Conservation (phyloP, 495 filamentous ascomycete species). For the Penicillium silybi region DNA sequence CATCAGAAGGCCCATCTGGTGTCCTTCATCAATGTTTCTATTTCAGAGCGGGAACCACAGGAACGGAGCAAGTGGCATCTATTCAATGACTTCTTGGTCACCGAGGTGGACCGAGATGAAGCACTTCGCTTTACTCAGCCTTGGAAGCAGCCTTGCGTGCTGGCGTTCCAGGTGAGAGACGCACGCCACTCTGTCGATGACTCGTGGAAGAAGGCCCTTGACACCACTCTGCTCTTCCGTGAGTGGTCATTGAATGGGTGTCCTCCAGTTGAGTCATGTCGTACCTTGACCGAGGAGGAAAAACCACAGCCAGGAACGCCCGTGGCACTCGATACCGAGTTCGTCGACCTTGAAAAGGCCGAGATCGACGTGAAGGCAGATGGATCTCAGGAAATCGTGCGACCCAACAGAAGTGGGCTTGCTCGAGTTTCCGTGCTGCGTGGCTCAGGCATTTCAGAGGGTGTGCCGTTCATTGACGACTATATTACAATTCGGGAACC, state of each 20-base stretch:
- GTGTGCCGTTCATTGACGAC: constrained; percentile 90
- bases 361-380: constrained; percentile 93
- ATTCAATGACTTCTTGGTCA: constrained; percentile 95
- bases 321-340: constrained; percentile 92
- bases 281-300: constrained; percentile 63
- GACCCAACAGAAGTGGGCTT: constrained; percentile 77
- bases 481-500: constrained; percentile 88
- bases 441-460: constrained; percentile 69
- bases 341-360: constrained; percentile 82
- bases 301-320: constrained; percentile 65
- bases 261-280: constrained; percentile 37
- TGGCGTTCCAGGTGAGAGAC: constrained; percentile 77
- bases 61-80: constrained; percentile 75
- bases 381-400: constrained; percentile 78
- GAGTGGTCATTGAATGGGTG: constrained; percentile 59
- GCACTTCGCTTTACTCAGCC: constrained; percentile 80
- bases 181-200: constrained; percentile 74
- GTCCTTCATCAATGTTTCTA: constrained; percentile 80
- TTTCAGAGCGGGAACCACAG: constrained; percentile 56
- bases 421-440: constrained; percentile 86
- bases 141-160: constrained; percentile 87
- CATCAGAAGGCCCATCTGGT: constrained; percentile 88
- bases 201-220: constrained; percentile 77
- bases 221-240: constrained; percentile 77
- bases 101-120: constrained; percentile 71